A percentile compares a stretch with the other conserved stretches of the same genome.
Evolutionary conservation across 306 rosid genomes (phyloP).

Genomic region (Fragaria ananassa): DNA sequence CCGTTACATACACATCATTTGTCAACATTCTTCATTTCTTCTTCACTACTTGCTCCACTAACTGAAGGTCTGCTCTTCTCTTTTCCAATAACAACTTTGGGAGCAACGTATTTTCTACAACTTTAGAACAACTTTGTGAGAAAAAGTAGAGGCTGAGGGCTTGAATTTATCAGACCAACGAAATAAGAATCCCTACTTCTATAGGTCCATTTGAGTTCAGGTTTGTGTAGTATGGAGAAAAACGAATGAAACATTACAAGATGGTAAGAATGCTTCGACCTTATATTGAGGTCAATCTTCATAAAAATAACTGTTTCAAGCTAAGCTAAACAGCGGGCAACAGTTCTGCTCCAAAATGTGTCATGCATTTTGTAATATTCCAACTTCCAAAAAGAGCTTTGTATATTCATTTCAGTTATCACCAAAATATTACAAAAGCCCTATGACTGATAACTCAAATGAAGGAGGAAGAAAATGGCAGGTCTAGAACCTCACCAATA

Average conservation of each 20-base stretch:
- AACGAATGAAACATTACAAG: too few species aligned
- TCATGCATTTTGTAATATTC: neutral
- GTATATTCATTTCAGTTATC: constrained; percentile 49
- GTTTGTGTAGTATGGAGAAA: too few species aligned
- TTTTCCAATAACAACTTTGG: neutral
- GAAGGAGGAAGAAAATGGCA: constrained; percentile 33
- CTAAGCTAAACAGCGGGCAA: too few species aligned
- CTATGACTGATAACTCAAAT: constrained; percentile 27
- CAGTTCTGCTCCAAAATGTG: neutral
- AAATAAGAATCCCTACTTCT: too few species aligned
- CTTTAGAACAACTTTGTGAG: neutral
- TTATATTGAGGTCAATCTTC: too few species aligned
- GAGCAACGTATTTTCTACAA: neutral
- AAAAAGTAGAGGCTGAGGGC: too few species aligned
- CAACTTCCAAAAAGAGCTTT: constrained; percentile 25
- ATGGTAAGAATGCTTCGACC: too few species aligned
- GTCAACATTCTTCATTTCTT: neutral
- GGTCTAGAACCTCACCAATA: constrained; percentile 23
- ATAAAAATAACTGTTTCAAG: too few species aligned
- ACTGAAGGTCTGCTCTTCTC: neutral
- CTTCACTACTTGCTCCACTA: neutral
- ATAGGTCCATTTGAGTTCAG: too few species aligned
- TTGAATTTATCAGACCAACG: too few species aligned
- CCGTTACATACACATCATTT: neutral
- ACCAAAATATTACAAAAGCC: constrained; percentile 50